These are phyloP conservation scores for Tuber umbilicatum DNA, from an alignment of 495 filamentous ascomycete genomes.

Conservation along the genomic window DNA sequence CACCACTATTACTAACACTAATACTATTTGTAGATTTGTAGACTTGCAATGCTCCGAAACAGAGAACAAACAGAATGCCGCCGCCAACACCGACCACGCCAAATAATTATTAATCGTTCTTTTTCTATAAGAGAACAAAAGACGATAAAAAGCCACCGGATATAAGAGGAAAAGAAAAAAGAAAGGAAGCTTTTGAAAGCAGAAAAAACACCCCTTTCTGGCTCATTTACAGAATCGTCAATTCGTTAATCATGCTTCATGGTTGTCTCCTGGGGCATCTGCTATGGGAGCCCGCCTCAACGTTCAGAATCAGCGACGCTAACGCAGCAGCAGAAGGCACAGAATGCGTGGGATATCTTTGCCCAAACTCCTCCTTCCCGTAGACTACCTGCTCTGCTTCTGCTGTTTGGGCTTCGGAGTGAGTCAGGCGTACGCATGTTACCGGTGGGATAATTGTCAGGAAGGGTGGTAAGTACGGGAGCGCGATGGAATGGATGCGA, in stretches of 20 bases:
- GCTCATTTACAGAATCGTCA: constrained; percentile 11
- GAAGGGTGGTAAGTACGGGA: constrained; percentile 28
- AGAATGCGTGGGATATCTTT: constrained; percentile 25
- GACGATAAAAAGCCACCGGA: constrained; percentile 4
- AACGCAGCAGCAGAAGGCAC: constrained; percentile 36
- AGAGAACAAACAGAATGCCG: not conserved
- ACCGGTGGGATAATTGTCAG: constrained; percentile 16
- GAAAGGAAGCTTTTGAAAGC: not conserved
- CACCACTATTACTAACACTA: not conserved
- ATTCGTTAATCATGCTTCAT: constrained; percentile 17
- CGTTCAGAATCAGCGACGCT: constrained; percentile 16
- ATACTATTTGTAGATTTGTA: not conserved
- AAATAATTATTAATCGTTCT: not conserved
- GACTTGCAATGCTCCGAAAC: not conserved
- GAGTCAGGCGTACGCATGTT: constrained; percentile 31
- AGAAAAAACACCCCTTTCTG: not conserved
- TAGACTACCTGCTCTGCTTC: constrained; percentile 13
- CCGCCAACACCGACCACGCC: not conserved
- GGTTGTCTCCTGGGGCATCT: not conserved
- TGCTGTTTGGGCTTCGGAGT: constrained; percentile 25
- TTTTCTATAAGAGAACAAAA: constrained; percentile 6
- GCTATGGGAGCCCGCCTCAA: constrained; percentile 5
- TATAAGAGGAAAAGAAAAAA: not conserved
- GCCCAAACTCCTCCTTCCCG: constrained; percentile 22
- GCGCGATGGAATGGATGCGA: constrained; percentile 41